phyloP scores from a whole-genome alignment of 352 stramenopile genomes.

The Thalassiosira exigua region DNA sequence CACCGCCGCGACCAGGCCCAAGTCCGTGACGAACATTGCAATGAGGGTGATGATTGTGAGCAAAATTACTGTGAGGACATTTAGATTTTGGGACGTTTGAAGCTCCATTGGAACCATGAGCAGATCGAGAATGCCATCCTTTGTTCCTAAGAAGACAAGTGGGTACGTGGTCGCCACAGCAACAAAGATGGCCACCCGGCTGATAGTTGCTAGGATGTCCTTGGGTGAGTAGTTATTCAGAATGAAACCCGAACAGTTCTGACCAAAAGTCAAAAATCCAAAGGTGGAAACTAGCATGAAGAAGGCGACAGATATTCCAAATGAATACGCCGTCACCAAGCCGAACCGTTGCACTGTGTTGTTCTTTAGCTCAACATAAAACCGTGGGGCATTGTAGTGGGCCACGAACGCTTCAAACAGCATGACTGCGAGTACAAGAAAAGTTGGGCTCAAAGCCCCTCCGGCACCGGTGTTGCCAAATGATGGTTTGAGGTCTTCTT shows the following conservation, averaged over 20 bases:
- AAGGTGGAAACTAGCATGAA: constrained; percentile 76
- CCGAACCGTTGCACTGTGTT: constrained; percentile 81
- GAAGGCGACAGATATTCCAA: constrained; percentile 81
- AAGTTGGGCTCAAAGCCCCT: constrained; percentile 63
- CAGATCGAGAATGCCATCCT: constrained; percentile 83
- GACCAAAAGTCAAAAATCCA: constrained; percentile 85
- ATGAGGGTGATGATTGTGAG: constrained; percentile 75
- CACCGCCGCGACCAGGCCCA: constrained; percentile 85
- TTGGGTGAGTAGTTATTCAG: constrained; percentile 89
- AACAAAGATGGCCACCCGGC: constrained; percentile 85
- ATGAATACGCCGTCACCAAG: constrained; percentile 71
- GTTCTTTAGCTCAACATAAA: constrained; percentile 86
- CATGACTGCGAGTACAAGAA: constrained; percentile 88
- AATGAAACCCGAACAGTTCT: constrained; percentile 71
- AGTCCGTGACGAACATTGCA: constrained; percentile 81
- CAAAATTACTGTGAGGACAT: constrained; percentile 59
- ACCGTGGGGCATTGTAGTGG: constrained; percentile 85
- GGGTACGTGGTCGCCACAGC: constrained; percentile 87
- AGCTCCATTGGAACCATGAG: constrained; percentile 71
- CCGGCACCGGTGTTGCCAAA: constrained; percentile 70
- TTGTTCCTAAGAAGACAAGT: constrained; percentile 78
- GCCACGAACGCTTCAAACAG: constrained; percentile 88
- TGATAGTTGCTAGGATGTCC: constrained; percentile 84
- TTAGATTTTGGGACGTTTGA: constrained; percentile 60
- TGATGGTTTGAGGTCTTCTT: constrained; percentile 33